These are phyloP conservation scores for Paramyrothecium roridum DNA, from an alignment of 2,329 filamentous ascomycete species.

Conservation along the genomic window DNA sequence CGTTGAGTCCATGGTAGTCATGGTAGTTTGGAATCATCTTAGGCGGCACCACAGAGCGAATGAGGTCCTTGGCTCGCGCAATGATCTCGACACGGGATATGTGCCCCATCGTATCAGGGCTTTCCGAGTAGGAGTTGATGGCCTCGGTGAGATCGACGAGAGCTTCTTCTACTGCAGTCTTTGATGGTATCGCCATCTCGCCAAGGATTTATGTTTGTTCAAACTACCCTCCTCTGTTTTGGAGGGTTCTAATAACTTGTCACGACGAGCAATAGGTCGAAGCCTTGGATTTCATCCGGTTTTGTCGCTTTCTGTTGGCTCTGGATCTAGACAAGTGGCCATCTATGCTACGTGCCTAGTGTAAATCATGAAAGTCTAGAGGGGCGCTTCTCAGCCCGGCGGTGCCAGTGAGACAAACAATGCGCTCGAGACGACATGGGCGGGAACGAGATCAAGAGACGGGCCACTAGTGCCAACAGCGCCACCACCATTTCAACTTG, in stretches of 20 bases:
- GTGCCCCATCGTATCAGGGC: slow-evolving; percentile 15
- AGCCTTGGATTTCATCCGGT: not conserved
- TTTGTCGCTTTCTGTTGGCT: too few species aligned
- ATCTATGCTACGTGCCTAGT: too few species aligned
- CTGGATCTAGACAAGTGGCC: too few species aligned
- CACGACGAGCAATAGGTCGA: slow-evolving; percentile 2
- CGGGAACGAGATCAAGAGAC: too few species aligned
- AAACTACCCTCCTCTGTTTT: too few species aligned
- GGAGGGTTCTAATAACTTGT: not conserved
- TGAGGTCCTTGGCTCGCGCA: slow-evolving; percentile 19
- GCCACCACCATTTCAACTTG: too few species aligned
- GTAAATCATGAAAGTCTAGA: too few species aligned
- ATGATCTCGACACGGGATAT: slow-evolving; percentile 22
- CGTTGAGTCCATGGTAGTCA: slow-evolving; percentile 28
- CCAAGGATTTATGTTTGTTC: too few species aligned
- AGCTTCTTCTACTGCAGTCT: slow-evolving; percentile 14
- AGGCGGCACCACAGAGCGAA: slow-evolving; percentile 18
- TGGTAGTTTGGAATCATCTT: slow-evolving; percentile 28
- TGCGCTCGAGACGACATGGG: too few species aligned
- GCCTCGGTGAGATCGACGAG: slow-evolving; percentile 13
- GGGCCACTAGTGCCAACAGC: too few species aligned
- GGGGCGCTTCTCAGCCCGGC: too few species aligned
- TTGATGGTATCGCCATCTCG: slow-evolving; percentile 12
- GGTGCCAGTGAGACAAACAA: too few species aligned
- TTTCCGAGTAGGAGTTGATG: slow-evolving; percentile 17